phyloP scores from a whole-genome alignment of 352 stramenopile genomes.

The Thalassiosira pacifica region DNA sequence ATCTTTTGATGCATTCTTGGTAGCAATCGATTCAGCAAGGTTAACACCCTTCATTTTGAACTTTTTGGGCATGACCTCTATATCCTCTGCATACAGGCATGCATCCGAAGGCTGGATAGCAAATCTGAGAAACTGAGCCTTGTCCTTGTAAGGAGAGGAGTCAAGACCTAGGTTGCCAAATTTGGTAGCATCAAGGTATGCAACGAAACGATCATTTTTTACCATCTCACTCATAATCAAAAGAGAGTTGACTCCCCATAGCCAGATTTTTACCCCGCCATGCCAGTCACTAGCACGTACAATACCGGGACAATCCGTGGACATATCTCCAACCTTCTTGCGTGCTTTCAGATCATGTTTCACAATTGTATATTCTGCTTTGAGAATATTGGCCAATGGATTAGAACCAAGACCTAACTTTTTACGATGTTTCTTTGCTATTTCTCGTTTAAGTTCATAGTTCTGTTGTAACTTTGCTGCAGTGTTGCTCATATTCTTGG shows the following conservation, averaged over 20 bases:
- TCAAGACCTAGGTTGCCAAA: background rate
- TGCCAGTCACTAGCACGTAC: background rate
- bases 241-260: background rate
- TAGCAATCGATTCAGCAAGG: too few species aligned
- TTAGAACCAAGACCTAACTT: background rate
- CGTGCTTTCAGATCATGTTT: background rate
- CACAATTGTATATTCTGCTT: background rate
- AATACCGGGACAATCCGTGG: background rate
- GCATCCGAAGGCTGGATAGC: background rate
- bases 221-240: background rate
- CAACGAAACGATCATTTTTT: background rate
- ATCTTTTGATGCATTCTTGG: too few species aligned
- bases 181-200: background rate
- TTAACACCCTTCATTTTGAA: too few species aligned
- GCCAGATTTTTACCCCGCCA: background rate
- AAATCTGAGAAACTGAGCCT: background rate
- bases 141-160: background rate
- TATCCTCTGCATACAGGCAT: too few species aligned
- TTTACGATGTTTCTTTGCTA: background rate
- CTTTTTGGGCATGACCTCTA: too few species aligned
- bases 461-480: background rate
- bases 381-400: background rate
- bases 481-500: background rate
- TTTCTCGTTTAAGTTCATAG: background rate
- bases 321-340: background rate